phyloP scores from a whole-genome alignment of 176 grass and related monocot species.

The Bolboschoenus planiculmis region DNA sequence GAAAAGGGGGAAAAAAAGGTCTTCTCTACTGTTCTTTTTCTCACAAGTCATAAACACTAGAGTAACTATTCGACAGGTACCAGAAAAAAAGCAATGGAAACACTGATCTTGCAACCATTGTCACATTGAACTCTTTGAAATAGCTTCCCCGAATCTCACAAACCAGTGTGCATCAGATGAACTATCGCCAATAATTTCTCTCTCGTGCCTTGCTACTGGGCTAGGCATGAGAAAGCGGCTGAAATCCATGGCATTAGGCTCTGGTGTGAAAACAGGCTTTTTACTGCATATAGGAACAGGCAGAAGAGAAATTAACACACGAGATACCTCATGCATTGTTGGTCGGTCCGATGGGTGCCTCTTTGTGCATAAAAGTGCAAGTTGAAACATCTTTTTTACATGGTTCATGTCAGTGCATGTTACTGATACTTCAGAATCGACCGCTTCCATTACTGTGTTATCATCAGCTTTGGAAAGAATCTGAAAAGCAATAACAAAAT shows the following conservation, averaged over 20 bases:
- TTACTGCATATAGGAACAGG: slow-evolving; percentile 26
- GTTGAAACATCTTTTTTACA: slow-evolving; percentile 92
- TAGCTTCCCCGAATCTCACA: slow-evolving; percentile 81
- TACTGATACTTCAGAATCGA: slow-evolving; percentile 90
- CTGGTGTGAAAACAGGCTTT: slow-evolving; percentile 21
- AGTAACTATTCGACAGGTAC: neutral
- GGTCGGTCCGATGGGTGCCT: slow-evolving; percentile 71
- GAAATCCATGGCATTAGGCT: slow-evolving; percentile 45
- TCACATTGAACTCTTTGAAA: slow-evolving; percentile 84
- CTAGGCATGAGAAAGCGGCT: slow-evolving; percentile 44
- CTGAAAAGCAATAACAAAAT: slow-evolving; percentile 23
- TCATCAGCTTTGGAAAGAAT: slow-evolving; percentile 96
- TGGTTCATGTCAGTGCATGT: slow-evolving; percentile 85
- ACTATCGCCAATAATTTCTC: slow-evolving; percentile 34
- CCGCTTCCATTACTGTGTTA: slow-evolving; percentile 97
- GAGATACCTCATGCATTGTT: slow-evolving; percentile 82
- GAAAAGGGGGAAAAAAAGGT: neutral
- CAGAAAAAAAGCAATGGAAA: slow-evolving; percentile 2
- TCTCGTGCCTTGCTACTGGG: slow-evolving; percentile 26
- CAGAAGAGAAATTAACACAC: slow-evolving; percentile 79
- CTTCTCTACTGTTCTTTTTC: neutral
- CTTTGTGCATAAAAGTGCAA: slow-evolving; percentile 87
- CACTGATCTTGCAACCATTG: neutral
- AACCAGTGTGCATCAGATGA: slow-evolving; percentile 92
- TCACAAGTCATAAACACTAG: neutral